These are phyloP conservation scores for Suillus tomentosus DNA, from an alignment of 768 basidiomycete species.

Conservation along the genomic window DNA sequence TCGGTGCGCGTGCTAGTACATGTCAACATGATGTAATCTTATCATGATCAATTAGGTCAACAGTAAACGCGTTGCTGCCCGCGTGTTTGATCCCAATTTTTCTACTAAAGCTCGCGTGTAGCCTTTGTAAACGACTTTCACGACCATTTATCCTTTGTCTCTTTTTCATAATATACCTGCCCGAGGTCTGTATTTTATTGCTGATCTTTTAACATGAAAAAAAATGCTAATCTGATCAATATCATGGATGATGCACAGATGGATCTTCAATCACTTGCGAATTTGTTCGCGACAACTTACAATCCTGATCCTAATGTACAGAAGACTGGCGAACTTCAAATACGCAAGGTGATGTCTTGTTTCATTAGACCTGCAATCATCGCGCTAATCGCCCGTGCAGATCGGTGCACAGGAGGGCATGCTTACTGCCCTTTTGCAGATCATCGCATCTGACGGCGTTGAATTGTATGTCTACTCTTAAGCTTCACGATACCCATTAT, in stretches of 20 bases:
- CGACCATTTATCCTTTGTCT: constrained; percentile 13
- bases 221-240: background rate
- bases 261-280: constrained; percentile 76
- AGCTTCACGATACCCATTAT: background rate
- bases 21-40: constrained; percentile 2
- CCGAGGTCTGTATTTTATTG: background rate
- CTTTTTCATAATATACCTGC: constrained; percentile 8
- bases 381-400: constrained; percentile 39
- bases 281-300: constrained; percentile 79
- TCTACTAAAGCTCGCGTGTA: constrained; percentile 12
- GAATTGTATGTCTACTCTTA: constrained; percentile 60
- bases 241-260: constrained; percentile 36
- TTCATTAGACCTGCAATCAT: background rate
- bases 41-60: constrained; percentile 4
- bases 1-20: no score
- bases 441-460: constrained; percentile 75
- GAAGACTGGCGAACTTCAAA: constrained; percentile 83
- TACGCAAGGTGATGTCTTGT: constrained; percentile 64
- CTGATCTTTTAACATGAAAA: background rate
- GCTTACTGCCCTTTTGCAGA: constrained; percentile 81
- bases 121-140: constrained; percentile 20
- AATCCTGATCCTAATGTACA: constrained; percentile 86
- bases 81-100: constrained; percentile 13
- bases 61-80: background rate
- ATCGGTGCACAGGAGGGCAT: constrained; percentile 81